A percentile compares a stretch with the other conserved stretches of the same genome.
Evolutionary conservation across 495 filamentous ascomycete species (phyloP).

Genomic region (Sporormia fimetaria): DNA sequence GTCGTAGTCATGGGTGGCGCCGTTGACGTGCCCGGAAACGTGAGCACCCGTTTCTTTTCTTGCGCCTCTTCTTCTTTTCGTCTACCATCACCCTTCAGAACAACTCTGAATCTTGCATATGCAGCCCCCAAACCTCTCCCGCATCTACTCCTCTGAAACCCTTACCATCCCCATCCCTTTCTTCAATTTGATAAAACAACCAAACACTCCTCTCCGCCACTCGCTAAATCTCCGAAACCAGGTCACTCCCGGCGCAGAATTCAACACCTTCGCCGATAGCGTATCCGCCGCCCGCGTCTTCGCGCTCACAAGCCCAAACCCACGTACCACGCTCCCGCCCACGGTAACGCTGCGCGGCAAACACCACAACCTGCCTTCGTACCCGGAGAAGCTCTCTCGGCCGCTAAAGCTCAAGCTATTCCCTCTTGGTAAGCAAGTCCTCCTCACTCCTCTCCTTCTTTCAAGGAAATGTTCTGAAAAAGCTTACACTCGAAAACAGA

Average conservation of each 20-base stretch:
- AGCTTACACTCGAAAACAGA: constrained; percentile 30
- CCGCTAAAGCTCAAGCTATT: constrained; percentile 67
- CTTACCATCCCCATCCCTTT: constrained; percentile 13
- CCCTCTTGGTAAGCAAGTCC: constrained; percentile 47
- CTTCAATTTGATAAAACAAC: constrained; percentile 29
- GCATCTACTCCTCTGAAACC: background rate
- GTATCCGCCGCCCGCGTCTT: constrained; percentile 74
- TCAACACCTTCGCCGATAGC: constrained; percentile 39
- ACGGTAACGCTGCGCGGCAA: constrained; percentile 2
- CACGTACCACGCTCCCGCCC: constrained; percentile 61
- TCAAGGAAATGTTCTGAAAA: background rate
- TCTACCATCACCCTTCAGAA: background rate
- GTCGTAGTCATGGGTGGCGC: constrained; percentile 95
- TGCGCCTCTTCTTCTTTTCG: background rate
- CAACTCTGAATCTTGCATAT: constrained; percentile 6
- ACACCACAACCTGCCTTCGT: constrained; percentile 41
- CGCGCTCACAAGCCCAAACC: constrained; percentile 73
- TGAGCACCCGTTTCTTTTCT: constrained; percentile 27
- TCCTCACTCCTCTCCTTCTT: background rate
- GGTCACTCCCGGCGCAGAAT: constrained; percentile 43
- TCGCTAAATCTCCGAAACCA: constrained; percentile 31
- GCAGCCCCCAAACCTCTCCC: constrained; percentile 10
- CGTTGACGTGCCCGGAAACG: constrained; percentile 69
- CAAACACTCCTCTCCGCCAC: constrained; percentile 23
- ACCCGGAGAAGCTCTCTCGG: constrained; percentile 53